A percentile compares a stretch with the other conserved stretches of the same genome.
Evolutionary conservation across 805 yeast genomes (phyloP).

Genomic region (Nakazawaea anatomiae): DNA sequence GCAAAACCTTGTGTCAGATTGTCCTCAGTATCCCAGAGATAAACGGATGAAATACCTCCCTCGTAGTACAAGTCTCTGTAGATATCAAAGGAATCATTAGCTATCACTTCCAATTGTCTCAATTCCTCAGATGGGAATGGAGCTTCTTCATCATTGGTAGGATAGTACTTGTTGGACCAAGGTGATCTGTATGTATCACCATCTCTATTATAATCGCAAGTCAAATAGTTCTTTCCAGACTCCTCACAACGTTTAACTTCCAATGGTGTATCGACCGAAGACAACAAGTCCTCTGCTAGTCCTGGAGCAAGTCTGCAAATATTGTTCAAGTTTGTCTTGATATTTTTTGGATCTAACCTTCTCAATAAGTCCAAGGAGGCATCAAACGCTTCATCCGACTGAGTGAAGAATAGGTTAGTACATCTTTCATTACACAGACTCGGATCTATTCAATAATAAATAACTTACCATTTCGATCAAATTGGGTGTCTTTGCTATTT

Average conservation of each 20-base stretch:
- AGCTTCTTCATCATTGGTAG: constrained; percentile 56
- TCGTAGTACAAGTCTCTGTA: constrained; percentile 93
- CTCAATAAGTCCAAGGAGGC: constrained; percentile 76
- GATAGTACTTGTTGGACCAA: constrained; percentile 74
- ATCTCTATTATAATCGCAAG: constrained; percentile 94
- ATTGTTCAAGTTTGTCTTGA: constrained; percentile 36
- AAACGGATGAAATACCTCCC: constrained; percentile 87
- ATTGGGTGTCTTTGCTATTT: neutral
- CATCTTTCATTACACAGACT: neutral
- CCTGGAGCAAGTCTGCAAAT: constrained; percentile 55
- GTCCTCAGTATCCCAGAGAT: constrained; percentile 83
- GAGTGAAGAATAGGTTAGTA: neutral
- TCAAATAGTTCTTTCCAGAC: constrained; percentile 62
- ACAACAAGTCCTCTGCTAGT: constrained; percentile 79
- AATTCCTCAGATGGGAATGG: constrained; percentile 66
- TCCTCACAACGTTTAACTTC: constrained; percentile 41
- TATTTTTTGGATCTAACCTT: constrained; percentile 64
- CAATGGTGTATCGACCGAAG: constrained; percentile 85
- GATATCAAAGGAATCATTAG: constrained; percentile 87
- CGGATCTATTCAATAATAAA: neutral
- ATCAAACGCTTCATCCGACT: constrained; percentile 52
- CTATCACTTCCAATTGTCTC: constrained; percentile 69
- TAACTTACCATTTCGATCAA: neutral
- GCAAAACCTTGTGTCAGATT: constrained; percentile 67
- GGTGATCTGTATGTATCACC: constrained; percentile 92